phyloP scores from a whole-genome alignment of 2,329 filamentous ascomycete species.

The Akanthomyces lecanii region DNA sequence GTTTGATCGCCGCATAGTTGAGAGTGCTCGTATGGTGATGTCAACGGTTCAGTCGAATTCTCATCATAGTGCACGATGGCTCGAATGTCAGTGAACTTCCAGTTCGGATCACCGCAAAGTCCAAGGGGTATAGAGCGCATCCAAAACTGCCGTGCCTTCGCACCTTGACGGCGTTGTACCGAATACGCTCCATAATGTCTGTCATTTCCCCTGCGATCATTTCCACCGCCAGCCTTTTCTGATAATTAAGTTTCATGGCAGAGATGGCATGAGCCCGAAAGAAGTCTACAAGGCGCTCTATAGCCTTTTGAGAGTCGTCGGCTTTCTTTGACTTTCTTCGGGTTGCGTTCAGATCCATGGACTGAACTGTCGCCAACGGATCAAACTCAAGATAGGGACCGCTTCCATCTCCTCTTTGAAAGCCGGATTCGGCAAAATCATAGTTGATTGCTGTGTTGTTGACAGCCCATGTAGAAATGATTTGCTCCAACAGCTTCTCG shows the following conservation, averaged over 20 bases:
- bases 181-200: conserved; percentile 28
- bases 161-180: conserved; percentile 19
- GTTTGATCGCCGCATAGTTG: neutral
- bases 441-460: conserved; percentile 11
- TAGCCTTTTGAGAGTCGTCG: neutral
- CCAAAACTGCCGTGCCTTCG: neutral
- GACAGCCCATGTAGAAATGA: neutral
- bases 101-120: neutral
- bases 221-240: conserved; percentile 20
- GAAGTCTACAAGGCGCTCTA: neutral
- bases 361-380: neutral
- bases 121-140: neutral
- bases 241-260: neutral
- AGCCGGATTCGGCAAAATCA: neutral
- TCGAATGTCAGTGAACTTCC: neutral
- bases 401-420: neutral
- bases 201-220: conserved; percentile 29
- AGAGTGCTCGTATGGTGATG: neutral
- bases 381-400: neutral
- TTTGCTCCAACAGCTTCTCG: neutral
- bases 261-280: neutral
- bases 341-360: neutral
- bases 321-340: neutral
- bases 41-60: neutral
- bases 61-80: neutral